Evolutionary conservation across 2,329 filamentous ascomycete genomes (phyloP), one percentile per base, ranked within the genome.

Genomic region (Sporothrix inflata): DNA sequence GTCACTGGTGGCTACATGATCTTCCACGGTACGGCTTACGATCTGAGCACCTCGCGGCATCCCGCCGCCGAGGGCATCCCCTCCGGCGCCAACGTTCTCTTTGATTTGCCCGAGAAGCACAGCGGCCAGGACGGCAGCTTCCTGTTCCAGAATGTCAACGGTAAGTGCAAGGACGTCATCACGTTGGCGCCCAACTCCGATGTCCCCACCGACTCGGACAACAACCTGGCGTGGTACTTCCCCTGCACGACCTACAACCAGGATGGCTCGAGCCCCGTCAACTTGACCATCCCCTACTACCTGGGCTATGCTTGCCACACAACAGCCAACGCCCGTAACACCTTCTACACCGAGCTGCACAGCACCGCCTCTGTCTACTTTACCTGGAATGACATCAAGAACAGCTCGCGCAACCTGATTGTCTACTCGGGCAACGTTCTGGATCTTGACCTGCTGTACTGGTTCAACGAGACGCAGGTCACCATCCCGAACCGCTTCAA

Each of bases 111-210:
- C 0, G 88, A 91, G 76, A 93, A 93, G 78, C 89, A 95, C 77
- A 91, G 90, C 71, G 96, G 94, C n/a, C 88, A 92, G 81, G 97
- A 99, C 79, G 95, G 93, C 72, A 98, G 94, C 79, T 99, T 99
- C 80, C 83, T 99, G 78, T 99, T 99, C 83, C 96, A 99, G 80
- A 97, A 98, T 76, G 96, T 99, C 81, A 99, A 99, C 77, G 97
- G 96, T 65, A 92, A 92, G 74, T 99, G 96, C 87, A 99, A 98
- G 83, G 92, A 88, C 11, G 82, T 98, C 72, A 97, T 99, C 79
- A 97, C 89, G 0, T 82, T 86, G 8, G 88, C 91, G 0, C 79
- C 86, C 1, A 85, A 85, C 71, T 97, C 94, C 0, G 91, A 94
- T 77, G 90, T 99, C 9, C 94, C 94, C 1, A 92, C 91, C 6